phyloP scores from a whole-genome alignment of 2,329 filamentous ascomycete species.

The Scedosporium dehoogii region DNA sequence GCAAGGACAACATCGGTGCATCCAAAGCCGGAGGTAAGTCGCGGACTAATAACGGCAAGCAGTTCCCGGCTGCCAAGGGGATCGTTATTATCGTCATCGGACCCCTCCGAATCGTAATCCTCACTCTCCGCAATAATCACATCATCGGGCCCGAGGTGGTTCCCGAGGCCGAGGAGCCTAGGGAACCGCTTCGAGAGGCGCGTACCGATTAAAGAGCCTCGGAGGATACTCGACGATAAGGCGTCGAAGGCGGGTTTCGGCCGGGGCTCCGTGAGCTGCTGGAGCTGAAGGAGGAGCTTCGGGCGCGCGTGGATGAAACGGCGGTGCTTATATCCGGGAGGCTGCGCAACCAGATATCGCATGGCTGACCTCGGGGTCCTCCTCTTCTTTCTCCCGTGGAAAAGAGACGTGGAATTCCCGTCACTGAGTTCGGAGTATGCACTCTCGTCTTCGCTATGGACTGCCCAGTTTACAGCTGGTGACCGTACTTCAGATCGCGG shows the following conservation, averaged over 20 bases:
- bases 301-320: conserved; percentile 58
- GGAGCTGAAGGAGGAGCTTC: conserved; percentile 61
- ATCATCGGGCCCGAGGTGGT: conserved; percentile 57
- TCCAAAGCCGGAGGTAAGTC: conserved; percentile 37
- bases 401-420: conserved; percentile 24
- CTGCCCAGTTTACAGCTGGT: conserved; percentile 13
- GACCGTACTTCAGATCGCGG: neutral
- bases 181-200: conserved; percentile 51
- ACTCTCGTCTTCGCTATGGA: conserved; percentile 39
- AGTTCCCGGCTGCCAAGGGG: conserved; percentile 40
- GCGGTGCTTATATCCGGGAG: conserved; percentile 54
- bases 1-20: conserved; percentile 56
- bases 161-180: conserved; percentile 52
- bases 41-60: conserved; percentile 59
- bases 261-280: conserved; percentile 51
- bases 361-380: conserved; percentile 46
- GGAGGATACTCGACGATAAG: conserved; percentile 55
- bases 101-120: conserved; percentile 39
- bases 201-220: conserved; percentile 41
- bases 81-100: conserved; percentile 37
- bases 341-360: conserved; percentile 57
- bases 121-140: conserved; percentile 63
- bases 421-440: conserved; percentile 33
- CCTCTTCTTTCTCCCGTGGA: conserved; percentile 29
- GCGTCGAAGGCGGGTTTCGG: conserved; percentile 63